Conservation (phyloP, 495 filamentous ascomycete genomes). For the Choiromyces venosus region DNA sequence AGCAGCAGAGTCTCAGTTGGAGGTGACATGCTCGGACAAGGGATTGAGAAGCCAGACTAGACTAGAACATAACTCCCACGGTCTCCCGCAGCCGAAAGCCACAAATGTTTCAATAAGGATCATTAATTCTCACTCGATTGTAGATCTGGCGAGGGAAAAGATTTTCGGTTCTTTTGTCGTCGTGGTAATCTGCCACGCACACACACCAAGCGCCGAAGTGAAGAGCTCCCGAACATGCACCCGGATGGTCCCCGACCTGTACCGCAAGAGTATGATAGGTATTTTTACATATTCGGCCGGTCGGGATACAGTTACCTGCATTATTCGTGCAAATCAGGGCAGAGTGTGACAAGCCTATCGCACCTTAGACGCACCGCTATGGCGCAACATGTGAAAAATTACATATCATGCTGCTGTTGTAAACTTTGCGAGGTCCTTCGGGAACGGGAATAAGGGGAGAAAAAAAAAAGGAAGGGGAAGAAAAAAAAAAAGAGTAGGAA, state of each 20-base stretch:
- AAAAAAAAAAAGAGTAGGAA: constrained; percentile 2
- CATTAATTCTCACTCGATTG: neutral
- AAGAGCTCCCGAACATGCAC: neutral
- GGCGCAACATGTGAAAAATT: too few relatives aligned
- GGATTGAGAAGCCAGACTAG: too few relatives aligned
- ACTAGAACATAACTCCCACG: neutral
- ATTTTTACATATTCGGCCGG: neutral
- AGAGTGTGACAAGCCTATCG: neutral
- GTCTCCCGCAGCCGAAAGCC: neutral
- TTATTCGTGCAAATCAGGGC: neutral
- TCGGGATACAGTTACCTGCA: neutral
- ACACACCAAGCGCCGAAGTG: too few relatives aligned
- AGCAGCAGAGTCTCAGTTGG: too few relatives aligned
- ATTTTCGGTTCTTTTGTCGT: neutral
- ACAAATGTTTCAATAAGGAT: neutral
- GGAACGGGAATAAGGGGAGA: neutral
- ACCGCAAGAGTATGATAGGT: too few relatives aligned
- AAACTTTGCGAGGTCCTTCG: too few relatives aligned
- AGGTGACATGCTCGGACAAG: too few relatives aligned
- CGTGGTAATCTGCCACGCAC: neutral
- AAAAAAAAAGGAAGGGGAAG: neutral
- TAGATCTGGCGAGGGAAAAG: neutral
- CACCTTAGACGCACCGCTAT: neutral
- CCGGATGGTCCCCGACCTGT: neutral
- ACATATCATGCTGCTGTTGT: too few relatives aligned